These are phyloP conservation scores for Globisporangium iwayamae DNA, from an alignment of 352 stramenopile species.

Conservation along the genomic window DNA sequence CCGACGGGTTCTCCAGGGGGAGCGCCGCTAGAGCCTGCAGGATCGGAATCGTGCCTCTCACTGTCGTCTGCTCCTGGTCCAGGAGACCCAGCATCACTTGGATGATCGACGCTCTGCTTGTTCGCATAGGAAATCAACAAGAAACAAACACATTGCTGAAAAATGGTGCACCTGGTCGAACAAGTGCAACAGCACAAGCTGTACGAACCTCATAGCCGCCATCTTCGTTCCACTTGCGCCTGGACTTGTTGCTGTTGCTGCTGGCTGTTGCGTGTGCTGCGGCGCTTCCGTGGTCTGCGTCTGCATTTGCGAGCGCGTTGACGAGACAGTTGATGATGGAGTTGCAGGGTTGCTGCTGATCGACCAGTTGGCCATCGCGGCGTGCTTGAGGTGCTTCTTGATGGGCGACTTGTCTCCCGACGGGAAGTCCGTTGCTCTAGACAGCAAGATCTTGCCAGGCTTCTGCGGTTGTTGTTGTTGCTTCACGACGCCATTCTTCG, in stretches of 20 bases:
- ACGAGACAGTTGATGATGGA: neutral
- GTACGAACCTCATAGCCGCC: conserved; percentile 2
- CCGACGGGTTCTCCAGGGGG: conserved; percentile 34
- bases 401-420: conserved; percentile 36
- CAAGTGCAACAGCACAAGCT: conserved; percentile 8
- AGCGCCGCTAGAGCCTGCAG: conserved; percentile 40
- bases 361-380: conserved; percentile 6
- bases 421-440: neutral
- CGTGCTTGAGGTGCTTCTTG: conserved; percentile 53
- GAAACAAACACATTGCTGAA: neutral
- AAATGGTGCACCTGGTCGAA: neutral
- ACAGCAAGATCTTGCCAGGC: neutral
- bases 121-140: conserved; percentile 7
- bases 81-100: conserved; percentile 51
- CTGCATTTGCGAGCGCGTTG: neutral
- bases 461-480: conserved; percentile 7
- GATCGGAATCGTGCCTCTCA: conserved; percentile 46
- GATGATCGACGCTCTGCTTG: conserved; percentile 41
- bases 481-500: neutral
- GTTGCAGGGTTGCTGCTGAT: neutral
- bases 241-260: neutral
- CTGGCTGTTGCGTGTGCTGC: neutral
- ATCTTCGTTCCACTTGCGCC: conserved; percentile 1
- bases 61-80: conserved; percentile 45
- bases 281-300: neutral